phyloP scores from a whole-genome alignment of 441 rosid species.

The Erodium moschatum region DNA sequence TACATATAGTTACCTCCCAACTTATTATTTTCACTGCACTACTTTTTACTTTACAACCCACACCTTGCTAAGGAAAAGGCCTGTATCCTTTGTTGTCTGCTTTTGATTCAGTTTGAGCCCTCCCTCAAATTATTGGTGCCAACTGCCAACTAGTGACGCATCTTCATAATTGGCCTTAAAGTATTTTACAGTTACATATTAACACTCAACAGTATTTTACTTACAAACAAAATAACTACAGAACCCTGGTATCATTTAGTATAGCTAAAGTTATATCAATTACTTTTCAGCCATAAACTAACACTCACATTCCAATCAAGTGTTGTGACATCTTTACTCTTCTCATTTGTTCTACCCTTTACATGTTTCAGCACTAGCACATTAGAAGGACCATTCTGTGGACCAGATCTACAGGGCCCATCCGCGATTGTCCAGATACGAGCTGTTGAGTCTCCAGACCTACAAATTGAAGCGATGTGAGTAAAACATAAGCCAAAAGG shows the following conservation, averaged over 20 bases:
- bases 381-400: constrained; percentile 40
- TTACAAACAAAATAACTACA: not conserved
- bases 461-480: constrained; percentile 21
- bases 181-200: not conserved
- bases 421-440: constrained; percentile 84
- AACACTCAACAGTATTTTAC: not conserved
- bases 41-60: not conserved
- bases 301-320: constrained; percentile 97
- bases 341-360: constrained; percentile 88
- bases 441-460: constrained; percentile 98
- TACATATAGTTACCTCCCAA: not conserved
- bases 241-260: not conserved
- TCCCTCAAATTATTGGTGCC: not conserved
- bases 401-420: constrained; percentile 42
- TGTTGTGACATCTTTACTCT: constrained; percentile 95
- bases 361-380: constrained; percentile 80
- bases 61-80: not conserved
- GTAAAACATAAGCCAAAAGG: constrained; percentile 8
- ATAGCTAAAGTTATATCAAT: not conserved
- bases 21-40: not conserved
- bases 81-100: not conserved
- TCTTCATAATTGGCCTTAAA: not conserved
- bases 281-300: constrained; percentile 14
- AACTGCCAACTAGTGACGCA: not conserved
- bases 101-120: constrained; percentile 6